phyloP scores from a whole-genome alignment of 306 rosid species.

The Senna siamea region DNA sequence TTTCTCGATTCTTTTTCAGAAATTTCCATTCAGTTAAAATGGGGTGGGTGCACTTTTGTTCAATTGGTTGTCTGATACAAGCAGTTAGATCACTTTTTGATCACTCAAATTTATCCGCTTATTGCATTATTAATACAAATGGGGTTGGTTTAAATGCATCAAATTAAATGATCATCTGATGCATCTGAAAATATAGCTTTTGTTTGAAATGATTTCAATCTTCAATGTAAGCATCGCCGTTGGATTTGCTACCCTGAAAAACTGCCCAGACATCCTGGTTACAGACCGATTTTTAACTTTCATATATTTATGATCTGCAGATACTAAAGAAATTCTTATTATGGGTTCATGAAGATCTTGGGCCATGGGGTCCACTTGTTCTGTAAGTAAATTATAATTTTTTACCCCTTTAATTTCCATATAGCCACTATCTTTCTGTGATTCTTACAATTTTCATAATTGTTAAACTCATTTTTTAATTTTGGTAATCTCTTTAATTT shows the following conservation, averaged over 20 bases:
- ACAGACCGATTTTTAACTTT: neutral
- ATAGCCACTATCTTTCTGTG: neutral
- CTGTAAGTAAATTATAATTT: constrained; percentile 62
- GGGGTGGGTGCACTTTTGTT: neutral
- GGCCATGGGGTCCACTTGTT: constrained; percentile 91
- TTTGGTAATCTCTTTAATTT: constrained; percentile 3
- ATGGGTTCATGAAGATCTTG: constrained; percentile 95
- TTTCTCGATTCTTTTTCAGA: neutral
- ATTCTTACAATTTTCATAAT: neutral
- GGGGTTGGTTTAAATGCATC: neutral
- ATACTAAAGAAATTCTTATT: constrained; percentile 81
- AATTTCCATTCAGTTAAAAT: neutral
- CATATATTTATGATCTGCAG: constrained; percentile 49
- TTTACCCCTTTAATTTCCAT: constrained; percentile 1
- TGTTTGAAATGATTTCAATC: constrained; percentile 2
- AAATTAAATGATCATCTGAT: neutral
- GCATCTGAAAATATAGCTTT: neutral
- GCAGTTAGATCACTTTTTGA: neutral
- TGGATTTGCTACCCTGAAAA: constrained; percentile 19
- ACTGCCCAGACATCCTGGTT: neutral
- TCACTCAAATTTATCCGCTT: neutral
- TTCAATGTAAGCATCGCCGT: neutral
- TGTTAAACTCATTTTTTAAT: constrained; percentile 31
- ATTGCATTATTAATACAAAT: neutral
- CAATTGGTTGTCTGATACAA: neutral